phyloP scores from a whole-genome alignment of 495 filamentous ascomycete genomes.

The Annulohypoxylon moriforme region DNA sequence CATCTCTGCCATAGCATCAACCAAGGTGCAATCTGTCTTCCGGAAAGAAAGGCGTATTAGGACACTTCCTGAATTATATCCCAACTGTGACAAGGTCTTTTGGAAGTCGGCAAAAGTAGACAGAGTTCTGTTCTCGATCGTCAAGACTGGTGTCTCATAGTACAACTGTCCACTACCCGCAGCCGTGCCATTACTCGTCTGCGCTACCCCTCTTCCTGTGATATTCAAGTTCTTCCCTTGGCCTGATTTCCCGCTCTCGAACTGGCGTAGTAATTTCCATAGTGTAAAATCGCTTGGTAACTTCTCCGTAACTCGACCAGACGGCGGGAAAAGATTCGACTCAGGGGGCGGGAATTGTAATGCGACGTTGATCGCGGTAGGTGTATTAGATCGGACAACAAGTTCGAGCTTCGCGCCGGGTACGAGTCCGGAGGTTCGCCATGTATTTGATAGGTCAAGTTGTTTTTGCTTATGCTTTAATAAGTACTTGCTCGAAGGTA shows the following conservation, averaged over 20 bases:
- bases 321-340: conserved; percentile 61
- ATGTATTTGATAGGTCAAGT: conserved; percentile 83
- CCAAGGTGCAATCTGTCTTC: conserved; percentile 79
- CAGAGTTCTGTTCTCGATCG: conserved; percentile 81
- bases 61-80: conserved; percentile 83
- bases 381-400: conserved; percentile 82
- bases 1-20: conserved; percentile 87
- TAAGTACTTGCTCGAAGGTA: conserved; percentile 77
- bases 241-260: conserved; percentile 75
- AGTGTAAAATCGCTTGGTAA: conserved; percentile 84
- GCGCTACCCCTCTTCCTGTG: conserved; percentile 79
- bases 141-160: conserved; percentile 87
- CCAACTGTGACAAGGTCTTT: conserved; percentile 86
- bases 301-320: conserved; percentile 78
- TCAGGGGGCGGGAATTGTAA: conserved; percentile 81
- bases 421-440: conserved; percentile 85
- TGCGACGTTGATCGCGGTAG: conserved; percentile 84
- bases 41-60: conserved; percentile 81
- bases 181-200: conserved; percentile 60
- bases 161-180: conserved; percentile 78
- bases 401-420: conserved; percentile 93
- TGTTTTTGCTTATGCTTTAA: conserved; percentile 91
- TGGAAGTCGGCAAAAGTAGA: conserved; percentile 82
- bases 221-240: conserved; percentile 73
- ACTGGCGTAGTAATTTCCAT: conserved; percentile 89